Percentiles rank a stretch among this genome's conserved stretches.
These are phyloP conservation scores for Colletotrichum melonis DNA, from an alignment of 2,329 filamentous ascomycete genomes.

Conservation along the genomic window DNA sequence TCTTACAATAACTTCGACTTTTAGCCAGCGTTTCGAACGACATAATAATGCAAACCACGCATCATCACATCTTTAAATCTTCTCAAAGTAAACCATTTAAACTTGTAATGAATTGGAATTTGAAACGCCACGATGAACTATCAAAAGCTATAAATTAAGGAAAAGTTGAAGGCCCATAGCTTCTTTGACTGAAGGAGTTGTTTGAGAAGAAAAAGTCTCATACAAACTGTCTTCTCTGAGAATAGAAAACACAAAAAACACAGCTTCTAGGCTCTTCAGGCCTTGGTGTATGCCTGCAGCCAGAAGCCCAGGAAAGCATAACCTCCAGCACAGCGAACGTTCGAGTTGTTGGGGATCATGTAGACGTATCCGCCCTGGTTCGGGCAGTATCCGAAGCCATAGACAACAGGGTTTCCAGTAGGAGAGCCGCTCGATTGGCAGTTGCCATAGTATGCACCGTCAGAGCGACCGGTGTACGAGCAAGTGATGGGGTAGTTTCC, in stretches of 20 bases:
- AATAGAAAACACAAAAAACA: background rate
- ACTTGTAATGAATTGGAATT: background rate
- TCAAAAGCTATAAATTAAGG: background rate
- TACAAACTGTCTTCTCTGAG: background rate
- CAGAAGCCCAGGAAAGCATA: constrained; percentile 17
- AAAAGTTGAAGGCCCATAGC: background rate
- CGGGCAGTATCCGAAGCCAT: constrained; percentile 17
- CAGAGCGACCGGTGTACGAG: background rate
- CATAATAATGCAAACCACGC: too few relatives aligned
- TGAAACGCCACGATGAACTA: background rate
- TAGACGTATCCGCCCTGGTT: constrained; percentile 18
- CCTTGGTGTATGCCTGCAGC: background rate
- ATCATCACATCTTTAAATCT: too few relatives aligned
- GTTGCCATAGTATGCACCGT: background rate
- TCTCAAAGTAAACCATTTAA: too few relatives aligned
- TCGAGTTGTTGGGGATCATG: constrained; percentile 27
- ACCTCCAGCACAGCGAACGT: constrained; percentile 8
- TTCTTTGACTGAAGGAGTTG: background rate
- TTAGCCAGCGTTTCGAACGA: too few relatives aligned
- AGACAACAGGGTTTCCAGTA: constrained; percentile 1
- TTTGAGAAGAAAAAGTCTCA: background rate
- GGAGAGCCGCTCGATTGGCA: constrained; percentile 17
- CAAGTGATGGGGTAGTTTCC: constrained; percentile 10
- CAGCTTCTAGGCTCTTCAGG: background rate
- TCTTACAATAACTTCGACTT: too few relatives aligned